Base-by-base conservation (phyloP, 2,329 filamentous ascomycete species). In the Fusarium goolgardi region DNA sequence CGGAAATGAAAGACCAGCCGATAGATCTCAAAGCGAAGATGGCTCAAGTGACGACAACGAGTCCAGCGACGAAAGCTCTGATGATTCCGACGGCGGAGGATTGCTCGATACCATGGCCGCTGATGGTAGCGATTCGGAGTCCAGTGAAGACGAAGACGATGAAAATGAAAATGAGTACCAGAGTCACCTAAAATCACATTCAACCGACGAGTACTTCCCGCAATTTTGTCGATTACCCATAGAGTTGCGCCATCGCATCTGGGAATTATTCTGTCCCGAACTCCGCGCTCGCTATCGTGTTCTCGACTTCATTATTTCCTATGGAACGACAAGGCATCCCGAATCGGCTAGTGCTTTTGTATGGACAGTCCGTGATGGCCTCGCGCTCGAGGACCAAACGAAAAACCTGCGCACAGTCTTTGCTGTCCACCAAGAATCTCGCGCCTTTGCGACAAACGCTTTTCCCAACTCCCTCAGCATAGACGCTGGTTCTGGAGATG, bases 371-470 rank as follows among this genome's bases (percentile, higher is more conserved):
- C 66, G 51, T 15, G 72, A 77, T 7, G 70, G 72, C 8, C 18
- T 64, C 1, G 65, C 54, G 5, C 71, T 80, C 0, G 59, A 65
- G 1, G 65, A 74, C 6, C 74, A 75, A n/a, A 81, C 78, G 1
- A 59, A 56, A 21, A 49, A 66, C 3, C 53, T 76, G 2, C 75
- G 78, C 10, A 58, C 65, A 6, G 63, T 81, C 16, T 65, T 80
- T 32, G 75, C 78, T 3, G 72, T 78, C 11, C 73, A 79, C 37
- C 67, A 72, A 10, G 79, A 81, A 63, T 78, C 78, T n/a, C 79
- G 80, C 27, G 66, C 58, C 16, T 55, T 80, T 5, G 79, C 73
- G 6, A 59, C 74, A 39, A 71, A 67, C 10, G 65, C 58, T 4
- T 77, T 76, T 12, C 80, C 80, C 0, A 67, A 82, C 25, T 63